phyloP scores from a whole-genome alignment of 1,284 basidiomycete species.

The Tilletia setariae region DNA sequence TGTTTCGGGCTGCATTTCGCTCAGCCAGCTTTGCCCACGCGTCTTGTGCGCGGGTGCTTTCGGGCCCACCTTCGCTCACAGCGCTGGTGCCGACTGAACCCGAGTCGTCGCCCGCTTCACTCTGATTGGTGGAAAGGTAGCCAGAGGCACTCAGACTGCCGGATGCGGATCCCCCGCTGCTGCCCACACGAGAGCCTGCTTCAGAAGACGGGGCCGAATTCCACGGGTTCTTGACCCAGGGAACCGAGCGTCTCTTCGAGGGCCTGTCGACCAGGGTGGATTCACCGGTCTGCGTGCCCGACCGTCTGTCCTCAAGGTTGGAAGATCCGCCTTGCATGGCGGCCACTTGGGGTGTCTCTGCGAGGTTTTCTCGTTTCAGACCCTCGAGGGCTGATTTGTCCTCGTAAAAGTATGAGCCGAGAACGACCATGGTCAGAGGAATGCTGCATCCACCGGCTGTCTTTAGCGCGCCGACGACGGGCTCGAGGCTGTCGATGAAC shows the following conservation, averaged over 20 bases:
- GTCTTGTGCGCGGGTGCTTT: slow-evolving; percentile 2
- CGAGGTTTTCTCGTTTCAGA: neutral
- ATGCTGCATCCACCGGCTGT: slow-evolving; percentile 59
- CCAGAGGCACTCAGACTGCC: slow-evolving; percentile 9
- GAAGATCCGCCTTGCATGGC: neutral
- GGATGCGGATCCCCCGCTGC: slow-evolving; percentile 10
- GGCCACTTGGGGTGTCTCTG: neutral
- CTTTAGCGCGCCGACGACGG: slow-evolving; percentile 56
- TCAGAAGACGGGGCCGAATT: slow-evolving; percentile 24
- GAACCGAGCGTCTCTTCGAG: slow-evolving; percentile 12
- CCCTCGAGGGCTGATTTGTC: slow-evolving; percentile 26
- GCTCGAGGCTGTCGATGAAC: slow-evolving; percentile 50
- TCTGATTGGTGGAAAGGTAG: neutral
- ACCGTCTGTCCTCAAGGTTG: neutral
- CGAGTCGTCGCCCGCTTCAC: slow-evolving; percentile 13
- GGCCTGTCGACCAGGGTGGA: neutral
- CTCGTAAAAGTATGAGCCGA: slow-evolving; percentile 77
- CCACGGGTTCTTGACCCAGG: slow-evolving; percentile 43
- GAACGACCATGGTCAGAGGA: slow-evolving; percentile 81
- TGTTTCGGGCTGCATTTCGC: neutral
- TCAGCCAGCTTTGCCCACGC: neutral
- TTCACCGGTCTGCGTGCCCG: neutral
- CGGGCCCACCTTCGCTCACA: neutral
- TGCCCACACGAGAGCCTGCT: slow-evolving; percentile 19
- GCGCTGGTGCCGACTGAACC: neutral